These are phyloP conservation scores for Phytopythium ostracodes DNA, from an alignment of 352 stramenopile species.

Conservation along the genomic window DNA sequence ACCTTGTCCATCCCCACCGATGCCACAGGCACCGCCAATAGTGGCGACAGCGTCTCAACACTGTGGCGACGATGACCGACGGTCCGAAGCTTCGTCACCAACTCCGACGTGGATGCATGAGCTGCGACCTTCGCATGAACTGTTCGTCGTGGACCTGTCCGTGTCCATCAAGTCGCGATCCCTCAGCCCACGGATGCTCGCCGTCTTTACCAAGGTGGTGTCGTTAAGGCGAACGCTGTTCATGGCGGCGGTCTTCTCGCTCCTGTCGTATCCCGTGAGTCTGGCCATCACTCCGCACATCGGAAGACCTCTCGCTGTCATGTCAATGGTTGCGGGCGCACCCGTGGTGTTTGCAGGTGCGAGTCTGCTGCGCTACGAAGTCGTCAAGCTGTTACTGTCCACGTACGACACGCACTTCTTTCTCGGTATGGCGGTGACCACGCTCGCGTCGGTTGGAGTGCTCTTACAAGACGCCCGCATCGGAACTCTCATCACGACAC, in stretches of 20 bases:
- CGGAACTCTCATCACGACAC: slow-evolving; percentile 3
- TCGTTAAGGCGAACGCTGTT: neutral
- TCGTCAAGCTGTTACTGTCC: slow-evolving; percentile 4
- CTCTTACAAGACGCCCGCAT: neutral
- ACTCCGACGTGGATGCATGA: slow-evolving; percentile 4
- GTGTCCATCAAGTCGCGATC: slow-evolving; percentile 19
- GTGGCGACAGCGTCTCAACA: neutral
- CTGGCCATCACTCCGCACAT: neutral
- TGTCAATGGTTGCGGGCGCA: neutral
- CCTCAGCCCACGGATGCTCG: slow-evolving; percentile 3
- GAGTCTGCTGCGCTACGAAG: slow-evolving; percentile 9
- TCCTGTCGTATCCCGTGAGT: slow-evolving; percentile 6
- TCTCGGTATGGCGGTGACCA: slow-evolving; percentile 4
- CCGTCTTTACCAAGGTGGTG: slow-evolving; percentile 1
- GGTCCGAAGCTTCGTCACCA: neutral
- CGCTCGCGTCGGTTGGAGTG: neutral
- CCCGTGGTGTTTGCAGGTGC: neutral
- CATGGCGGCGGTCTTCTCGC: neutral
- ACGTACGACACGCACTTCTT: slow-evolving; percentile 15
- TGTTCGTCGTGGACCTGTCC: slow-evolving; percentile 13
- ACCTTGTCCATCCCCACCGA: neutral
- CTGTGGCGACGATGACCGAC: neutral
- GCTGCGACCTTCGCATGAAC: slow-evolving; percentile 1
- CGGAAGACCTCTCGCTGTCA: neutral
- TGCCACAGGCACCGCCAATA: neutral